phyloP scores from a whole-genome alignment of 1,284 basidiomycete species.

The Erythrobasidium hasegawianum region DNA sequence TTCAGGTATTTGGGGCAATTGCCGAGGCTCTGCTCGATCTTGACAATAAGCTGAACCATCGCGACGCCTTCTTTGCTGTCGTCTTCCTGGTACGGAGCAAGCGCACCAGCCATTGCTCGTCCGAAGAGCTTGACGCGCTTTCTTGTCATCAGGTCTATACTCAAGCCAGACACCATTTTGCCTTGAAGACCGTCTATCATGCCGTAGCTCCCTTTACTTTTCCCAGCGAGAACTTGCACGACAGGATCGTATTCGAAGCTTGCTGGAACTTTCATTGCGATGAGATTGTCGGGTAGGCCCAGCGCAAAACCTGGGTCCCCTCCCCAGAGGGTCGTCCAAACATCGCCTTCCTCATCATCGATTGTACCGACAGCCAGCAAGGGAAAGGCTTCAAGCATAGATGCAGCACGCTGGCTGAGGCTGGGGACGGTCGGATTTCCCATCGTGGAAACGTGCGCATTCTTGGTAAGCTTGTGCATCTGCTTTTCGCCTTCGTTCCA shows the following conservation, averaged over 20 bases:
- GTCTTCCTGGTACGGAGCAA: conserved; percentile 4
- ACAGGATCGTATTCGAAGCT: conserved; percentile 23
- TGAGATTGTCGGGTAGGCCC: conserved; percentile 14
- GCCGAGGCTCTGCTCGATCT: conserved; percentile 30
- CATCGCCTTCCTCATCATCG: conserved; percentile 14
- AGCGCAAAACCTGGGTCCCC: conserved; percentile 21
- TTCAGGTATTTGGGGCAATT: conserved; percentile 33
- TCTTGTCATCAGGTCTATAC: conserved; percentile 25
- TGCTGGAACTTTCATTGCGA: conserved; percentile 19
- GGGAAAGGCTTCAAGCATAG: conserved; percentile 10
- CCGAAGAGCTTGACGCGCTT: conserved; percentile 29
- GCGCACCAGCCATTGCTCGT: conserved; percentile 23
- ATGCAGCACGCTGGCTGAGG: conserved; percentile 14
- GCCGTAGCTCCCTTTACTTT: conserved; percentile 1
- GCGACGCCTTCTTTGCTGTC: conserved; percentile 7
- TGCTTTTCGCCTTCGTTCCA: conserved; percentile 23
- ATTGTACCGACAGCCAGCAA: conserved; percentile 26
- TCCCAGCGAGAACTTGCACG: conserved; percentile 13
- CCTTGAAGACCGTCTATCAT: conserved; percentile 8
- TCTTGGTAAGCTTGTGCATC: conserved; percentile 29
- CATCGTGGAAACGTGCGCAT: background rate
- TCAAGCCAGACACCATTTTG: conserved; percentile 23
- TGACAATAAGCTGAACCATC: conserved; percentile 17
- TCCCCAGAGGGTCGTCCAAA: conserved; percentile 30
- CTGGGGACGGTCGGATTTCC: conserved; percentile 28